phyloP scores from a whole-genome alignment of 164 flowering plant species.

The Hamamelis virginiana region DNA sequence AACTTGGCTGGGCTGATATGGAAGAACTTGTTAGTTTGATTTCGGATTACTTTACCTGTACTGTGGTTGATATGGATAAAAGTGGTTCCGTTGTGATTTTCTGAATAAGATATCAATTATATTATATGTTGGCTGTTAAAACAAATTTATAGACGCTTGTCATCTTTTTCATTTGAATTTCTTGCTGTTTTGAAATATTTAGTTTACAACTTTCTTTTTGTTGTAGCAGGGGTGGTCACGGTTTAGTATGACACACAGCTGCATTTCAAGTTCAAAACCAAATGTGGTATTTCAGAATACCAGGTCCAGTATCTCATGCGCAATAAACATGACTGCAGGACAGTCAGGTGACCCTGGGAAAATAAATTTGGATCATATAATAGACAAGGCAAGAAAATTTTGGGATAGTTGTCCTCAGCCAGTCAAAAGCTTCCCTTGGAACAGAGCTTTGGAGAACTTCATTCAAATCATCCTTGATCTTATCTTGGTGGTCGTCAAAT shows the following conservation, averaged over 20 bases:
- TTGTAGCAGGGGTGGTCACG: slow-evolving; percentile 23
- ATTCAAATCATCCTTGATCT: slow-evolving; percentile 61
- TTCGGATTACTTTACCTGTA: too few relatives aligned
- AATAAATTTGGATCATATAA: slow-evolving; percentile 33
- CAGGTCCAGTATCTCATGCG: slow-evolving; percentile 22
- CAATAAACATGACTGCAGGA: slow-evolving; percentile 50
- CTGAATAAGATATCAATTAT: too few relatives aligned
- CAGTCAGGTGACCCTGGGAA: slow-evolving; percentile 52
- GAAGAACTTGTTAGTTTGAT: too few relatives aligned
- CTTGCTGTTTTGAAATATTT: background rate
- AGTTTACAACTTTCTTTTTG: background rate
- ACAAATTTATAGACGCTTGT: too few relatives aligned
- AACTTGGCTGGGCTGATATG: too few relatives aligned
- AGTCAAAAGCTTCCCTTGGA: slow-evolving; percentile 88
- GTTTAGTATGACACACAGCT: background rate
- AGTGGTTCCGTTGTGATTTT: too few relatives aligned
- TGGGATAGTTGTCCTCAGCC: slow-evolving; percentile 78
- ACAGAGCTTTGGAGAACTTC: slow-evolving; percentile 47
- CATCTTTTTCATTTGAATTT: slow-evolving; percentile 7
- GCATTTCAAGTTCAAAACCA: slow-evolving; percentile 19
- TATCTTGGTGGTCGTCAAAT: slow-evolving; percentile 50
- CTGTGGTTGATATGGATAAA: too few relatives aligned
- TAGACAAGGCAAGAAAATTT: slow-evolving; percentile 36
- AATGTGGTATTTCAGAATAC: slow-evolving; percentile 19
- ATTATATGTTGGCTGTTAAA: too few relatives aligned